Percentiles rank a stretch among this genome's conserved stretches.
These are phyloP conservation scores for Exobasidium rhododendri DNA, from an alignment of 1,284 basidiomycete genomes.

Conservation along the genomic window DNA sequence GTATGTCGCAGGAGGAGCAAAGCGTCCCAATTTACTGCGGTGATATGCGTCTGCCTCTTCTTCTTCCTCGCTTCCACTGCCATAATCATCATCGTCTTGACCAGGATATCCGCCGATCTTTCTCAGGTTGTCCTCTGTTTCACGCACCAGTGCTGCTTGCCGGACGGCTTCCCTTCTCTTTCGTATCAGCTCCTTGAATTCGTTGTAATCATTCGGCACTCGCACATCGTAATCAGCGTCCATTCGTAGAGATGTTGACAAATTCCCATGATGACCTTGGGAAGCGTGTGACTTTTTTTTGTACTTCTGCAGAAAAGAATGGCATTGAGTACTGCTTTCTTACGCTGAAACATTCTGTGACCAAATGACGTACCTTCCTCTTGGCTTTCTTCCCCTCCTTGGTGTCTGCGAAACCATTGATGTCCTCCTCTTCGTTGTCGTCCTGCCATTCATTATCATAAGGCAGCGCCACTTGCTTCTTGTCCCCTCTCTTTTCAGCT, in stretches of 20 bases:
- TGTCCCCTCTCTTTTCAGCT: conserved; percentile 4
- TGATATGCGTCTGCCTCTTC: conserved; percentile 13
- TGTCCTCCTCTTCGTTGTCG: conserved; percentile 32
- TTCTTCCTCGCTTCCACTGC: conserved; percentile 12
- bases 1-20: conserved; percentile 9
- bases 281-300: conserved; percentile 15
- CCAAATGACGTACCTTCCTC: conserved; percentile 26
- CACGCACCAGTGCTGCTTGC: neutral
- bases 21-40: neutral
- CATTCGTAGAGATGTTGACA: conserved; percentile 20
- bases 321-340: too few relatives aligned
- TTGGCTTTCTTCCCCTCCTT: conserved; percentile 24
- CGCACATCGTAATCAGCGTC: conserved; percentile 47
- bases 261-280: neutral
- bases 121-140: neutral
- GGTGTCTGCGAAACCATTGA: conserved; percentile 34
- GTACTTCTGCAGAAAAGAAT: conserved; percentile 8
- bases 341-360: neutral
- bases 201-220: conserved; percentile 45
- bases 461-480: conserved; percentile 13
- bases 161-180: conserved; percentile 6
- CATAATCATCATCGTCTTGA: conserved; percentile 16
- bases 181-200: conserved; percentile 31
- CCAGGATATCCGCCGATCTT: neutral
- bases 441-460: conserved; percentile 24